These are phyloP conservation scores for Penicillium cinerascens DNA, from an alignment of 495 filamentous ascomycete species.

Conservation along the genomic window DNA sequence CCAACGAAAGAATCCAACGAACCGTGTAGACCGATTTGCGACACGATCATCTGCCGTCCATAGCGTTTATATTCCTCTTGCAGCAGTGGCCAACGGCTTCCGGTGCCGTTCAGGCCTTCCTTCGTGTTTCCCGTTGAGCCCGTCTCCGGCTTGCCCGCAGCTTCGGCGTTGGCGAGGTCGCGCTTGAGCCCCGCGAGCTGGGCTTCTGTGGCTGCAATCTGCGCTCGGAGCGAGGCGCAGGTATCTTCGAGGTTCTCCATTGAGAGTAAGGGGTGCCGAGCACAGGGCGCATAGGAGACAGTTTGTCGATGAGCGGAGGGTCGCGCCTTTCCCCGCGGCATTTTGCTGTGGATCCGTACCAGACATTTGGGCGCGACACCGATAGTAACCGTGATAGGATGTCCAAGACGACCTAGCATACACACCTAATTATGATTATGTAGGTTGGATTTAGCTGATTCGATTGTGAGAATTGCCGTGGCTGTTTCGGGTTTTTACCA, in stretches of 20 bases:
- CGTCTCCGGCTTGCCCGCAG: conserved; percentile 18
- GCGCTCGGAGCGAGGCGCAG: conserved; percentile 39
- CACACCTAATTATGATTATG: too few relatives aligned
- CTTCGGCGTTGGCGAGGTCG: conserved; percentile 35
- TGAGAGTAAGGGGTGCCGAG: not conserved
- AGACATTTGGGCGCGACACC: not conserved
- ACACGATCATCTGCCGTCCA: conserved; percentile 88
- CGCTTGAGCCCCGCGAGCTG: conserved; percentile 35
- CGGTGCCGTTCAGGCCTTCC: not conserved
- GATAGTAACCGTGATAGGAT: not conserved
- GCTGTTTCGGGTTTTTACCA: too few relatives aligned
- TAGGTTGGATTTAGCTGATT: too few relatives aligned
- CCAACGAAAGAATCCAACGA: not conserved
- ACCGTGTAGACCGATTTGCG: conserved; percentile 64
- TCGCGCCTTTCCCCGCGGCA: conserved; percentile 2
- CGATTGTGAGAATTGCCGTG: too few relatives aligned
- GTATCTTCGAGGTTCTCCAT: conserved; percentile 28
- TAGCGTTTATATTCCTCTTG: conserved; percentile 77
- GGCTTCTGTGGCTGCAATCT: conserved; percentile 38
- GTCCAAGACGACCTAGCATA: too few relatives aligned
- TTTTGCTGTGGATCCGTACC: not conserved
- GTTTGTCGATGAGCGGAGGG: too few relatives aligned
- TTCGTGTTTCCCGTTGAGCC: not conserved
- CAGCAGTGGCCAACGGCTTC: conserved; percentile 57
- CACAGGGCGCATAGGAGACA: too few relatives aligned